Conservation (phyloP, 2,329 filamentous ascomycete genomes). For the Metarhizium humberi region DNA sequence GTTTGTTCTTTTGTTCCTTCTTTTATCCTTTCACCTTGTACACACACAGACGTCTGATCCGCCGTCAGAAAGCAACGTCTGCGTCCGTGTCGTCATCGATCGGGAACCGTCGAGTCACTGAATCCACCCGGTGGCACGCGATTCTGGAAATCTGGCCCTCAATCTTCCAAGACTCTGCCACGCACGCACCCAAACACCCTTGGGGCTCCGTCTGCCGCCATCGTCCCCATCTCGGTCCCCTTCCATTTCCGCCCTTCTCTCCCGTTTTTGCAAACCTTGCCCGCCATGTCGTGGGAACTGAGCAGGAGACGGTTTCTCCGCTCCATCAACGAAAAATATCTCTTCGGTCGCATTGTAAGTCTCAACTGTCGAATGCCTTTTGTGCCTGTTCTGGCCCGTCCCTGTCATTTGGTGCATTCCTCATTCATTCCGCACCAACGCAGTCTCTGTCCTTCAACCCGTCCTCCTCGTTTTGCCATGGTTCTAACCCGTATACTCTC, state of each 20-base stretch:
- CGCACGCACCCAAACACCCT: too few relatives aligned
- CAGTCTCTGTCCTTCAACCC: background rate
- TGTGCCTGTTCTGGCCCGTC: background rate
- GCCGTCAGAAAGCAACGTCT: too few relatives aligned
- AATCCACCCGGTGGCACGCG: background rate
- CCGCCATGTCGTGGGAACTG: conserved; percentile 48
- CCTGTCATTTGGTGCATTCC: background rate
- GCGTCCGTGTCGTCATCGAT: background rate
- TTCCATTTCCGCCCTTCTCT: background rate
- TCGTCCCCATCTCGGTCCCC: background rate
- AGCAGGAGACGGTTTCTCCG: conserved; percentile 52
- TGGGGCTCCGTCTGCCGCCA: background rate
- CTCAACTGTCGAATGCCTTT: background rate
- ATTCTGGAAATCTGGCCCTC: background rate
- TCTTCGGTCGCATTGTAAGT: conserved; percentile 66
- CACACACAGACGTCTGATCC: too few relatives aligned
- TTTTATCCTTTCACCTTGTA: too few relatives aligned
- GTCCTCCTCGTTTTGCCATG: background rate
- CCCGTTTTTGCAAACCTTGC: background rate
- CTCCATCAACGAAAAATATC: conserved; percentile 55
- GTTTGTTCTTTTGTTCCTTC: too few relatives aligned
- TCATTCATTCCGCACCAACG: background rate
- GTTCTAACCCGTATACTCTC: conserved; percentile 10
- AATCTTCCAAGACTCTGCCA: too few relatives aligned
- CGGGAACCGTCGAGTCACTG: background rate